Base-by-base conservation (phyloP, 495 filamentous ascomycete species). In the Chaetomium tenue region DNA sequence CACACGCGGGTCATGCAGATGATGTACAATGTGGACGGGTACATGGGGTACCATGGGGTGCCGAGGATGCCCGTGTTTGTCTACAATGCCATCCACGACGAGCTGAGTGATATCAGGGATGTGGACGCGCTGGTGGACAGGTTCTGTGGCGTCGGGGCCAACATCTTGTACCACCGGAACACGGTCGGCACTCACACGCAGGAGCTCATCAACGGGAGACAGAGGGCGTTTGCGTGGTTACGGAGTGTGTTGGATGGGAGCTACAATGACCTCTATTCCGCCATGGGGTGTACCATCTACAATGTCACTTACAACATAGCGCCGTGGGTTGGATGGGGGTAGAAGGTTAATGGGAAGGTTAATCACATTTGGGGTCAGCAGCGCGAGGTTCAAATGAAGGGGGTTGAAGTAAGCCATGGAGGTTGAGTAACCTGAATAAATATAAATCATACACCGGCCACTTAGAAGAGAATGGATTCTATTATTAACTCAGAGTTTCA, bases 61-160 rank as follows among this genome's bases (percentile, higher is more conserved):
- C 83, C 83, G 0, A 66, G 68, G 16, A 77, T 79, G 64, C 79
- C 78, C 1, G 20, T 82, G 16, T 84, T 79, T 64, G 39, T 79
- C 5, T 85, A 86, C 72, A 83, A 85, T 63, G 79, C 82, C 15
- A 70, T 82, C 39, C 54, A 72, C 0, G 82, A 85, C 64, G 76
- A 84, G 68, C 72, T 82, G 57, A 77, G 71, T n/a, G 62, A 72
- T 0, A 72, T 82, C 12, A 61, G 48, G 11, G 77, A 81, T 25
- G 81, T 76, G 3, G 82, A 85, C 65, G 71, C 26, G 5, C 60
- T 83, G 44, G 74, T 84, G 2, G 60, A 71, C 1, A 68, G 68
- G 44, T 81, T 77, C 50, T 83, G 80, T 65, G 58, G 40, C 1
- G 63, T 66, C 5, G 76, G 76, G 3, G 74, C 72, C 13, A 76